Percentiles rank a stretch among this genome's conserved stretches.
Conservation (phyloP, 2,329 filamentous ascomycete species). For the Cordyceps militaris region DNA sequence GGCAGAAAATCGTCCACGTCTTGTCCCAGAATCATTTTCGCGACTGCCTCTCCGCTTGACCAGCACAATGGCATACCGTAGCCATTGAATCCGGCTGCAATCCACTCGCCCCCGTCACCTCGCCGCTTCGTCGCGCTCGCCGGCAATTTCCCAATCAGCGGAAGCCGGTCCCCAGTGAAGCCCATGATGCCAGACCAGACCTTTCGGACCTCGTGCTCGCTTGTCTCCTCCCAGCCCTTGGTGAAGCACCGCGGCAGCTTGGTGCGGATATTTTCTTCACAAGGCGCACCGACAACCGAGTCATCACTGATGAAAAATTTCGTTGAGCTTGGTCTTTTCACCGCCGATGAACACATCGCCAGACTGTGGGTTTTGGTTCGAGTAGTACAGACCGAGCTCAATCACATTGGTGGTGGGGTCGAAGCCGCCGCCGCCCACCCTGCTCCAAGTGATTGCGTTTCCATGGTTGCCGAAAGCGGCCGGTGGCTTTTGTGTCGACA, state of each 20-base stretch:
- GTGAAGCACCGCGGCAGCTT: conserved; percentile 31
- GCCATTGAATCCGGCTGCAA: conserved; percentile 40
- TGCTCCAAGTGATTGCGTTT: conserved; percentile 37
- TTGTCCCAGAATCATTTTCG: conserved; percentile 20
- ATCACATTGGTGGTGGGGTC: conserved; percentile 41
- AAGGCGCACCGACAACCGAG: conserved; percentile 28
- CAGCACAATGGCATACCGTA: conserved; percentile 46
- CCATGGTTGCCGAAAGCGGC: conserved; percentile 19
- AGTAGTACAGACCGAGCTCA: conserved; percentile 18
- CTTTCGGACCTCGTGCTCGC: conserved; percentile 22
- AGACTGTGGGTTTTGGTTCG: conserved; percentile 21
- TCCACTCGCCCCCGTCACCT: conserved; percentile 35
- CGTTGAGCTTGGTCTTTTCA: conserved; percentile 31
- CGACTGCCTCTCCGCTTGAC: conserved; percentile 37
- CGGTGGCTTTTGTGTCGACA: conserved; percentile 39
- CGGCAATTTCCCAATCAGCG: conserved; percentile 39
- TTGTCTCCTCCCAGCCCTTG: conserved; percentile 21
- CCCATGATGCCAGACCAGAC: conserved; percentile 43
- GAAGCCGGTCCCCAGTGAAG: conserved; percentile 37
- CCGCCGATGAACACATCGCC: conserved; percentile 46
- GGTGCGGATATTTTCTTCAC: conserved; percentile 25
- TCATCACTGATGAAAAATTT: conserved; percentile 40
- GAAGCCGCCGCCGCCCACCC: conserved; percentile 34
- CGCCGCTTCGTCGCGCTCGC: conserved; percentile 18
- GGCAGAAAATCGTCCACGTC: conserved; percentile 19